Conservation (phyloP, 2,329 filamentous ascomycete genomes). For the Pseudogymnoascus sp. region DNA sequence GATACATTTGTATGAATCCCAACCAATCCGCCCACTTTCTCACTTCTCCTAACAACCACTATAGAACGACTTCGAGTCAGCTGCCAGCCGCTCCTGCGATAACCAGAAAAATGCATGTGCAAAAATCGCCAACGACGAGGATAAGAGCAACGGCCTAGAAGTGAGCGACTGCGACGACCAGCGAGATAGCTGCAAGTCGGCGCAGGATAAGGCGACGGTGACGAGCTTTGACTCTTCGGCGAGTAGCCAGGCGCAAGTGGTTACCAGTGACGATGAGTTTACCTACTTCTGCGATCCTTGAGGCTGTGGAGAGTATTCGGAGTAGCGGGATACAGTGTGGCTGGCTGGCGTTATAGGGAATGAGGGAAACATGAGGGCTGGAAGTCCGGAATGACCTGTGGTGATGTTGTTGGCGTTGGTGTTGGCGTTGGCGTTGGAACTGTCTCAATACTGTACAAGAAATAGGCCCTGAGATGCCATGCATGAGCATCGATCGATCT, state of each 20-base stretch:
- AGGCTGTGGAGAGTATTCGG: background rate
- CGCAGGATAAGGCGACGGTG: slow-evolving; percentile 25
- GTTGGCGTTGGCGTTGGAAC: background rate
- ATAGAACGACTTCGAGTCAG: slow-evolving; percentile 36
- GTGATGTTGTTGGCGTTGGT: background rate
- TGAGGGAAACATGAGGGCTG: background rate
- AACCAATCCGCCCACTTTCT: background rate
- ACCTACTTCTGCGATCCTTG: slow-evolving; percentile 38
- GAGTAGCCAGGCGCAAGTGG: slow-evolving; percentile 21
- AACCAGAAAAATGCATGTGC: slow-evolving; percentile 42
- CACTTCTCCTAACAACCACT: background rate
- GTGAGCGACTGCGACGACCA: slow-evolving; percentile 37
- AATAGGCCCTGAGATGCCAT: background rate
- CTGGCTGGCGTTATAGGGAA: background rate
- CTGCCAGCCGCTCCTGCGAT: slow-evolving; percentile 38
- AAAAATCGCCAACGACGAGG: slow-evolving; percentile 34
- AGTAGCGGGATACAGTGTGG: background rate
- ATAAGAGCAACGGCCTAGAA: slow-evolving; percentile 12
- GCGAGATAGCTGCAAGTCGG: slow-evolving; percentile 35
- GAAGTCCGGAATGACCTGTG: background rate
- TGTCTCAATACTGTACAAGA: background rate
- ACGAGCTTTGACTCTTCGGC: slow-evolving; percentile 20
- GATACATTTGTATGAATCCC: slow-evolving; percentile 34
- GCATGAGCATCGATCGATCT: background rate
- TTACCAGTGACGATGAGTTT: slow-evolving; percentile 36